Conservation (phyloP, 2,329 filamentous ascomycete species). For the Fusarium xylarioides region DNA sequence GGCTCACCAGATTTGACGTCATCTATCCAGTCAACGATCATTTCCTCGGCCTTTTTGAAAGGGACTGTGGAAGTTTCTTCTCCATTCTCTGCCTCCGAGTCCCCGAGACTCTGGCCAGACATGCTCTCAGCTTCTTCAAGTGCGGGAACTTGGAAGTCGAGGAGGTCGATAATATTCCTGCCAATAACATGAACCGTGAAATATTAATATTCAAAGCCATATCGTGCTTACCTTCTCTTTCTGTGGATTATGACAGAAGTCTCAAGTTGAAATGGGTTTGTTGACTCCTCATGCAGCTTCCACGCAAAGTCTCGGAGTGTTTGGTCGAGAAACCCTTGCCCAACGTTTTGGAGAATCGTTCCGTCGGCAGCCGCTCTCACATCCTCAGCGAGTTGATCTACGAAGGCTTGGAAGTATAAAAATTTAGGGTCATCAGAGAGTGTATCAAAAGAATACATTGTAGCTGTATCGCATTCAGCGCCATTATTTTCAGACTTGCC, state of each 20-base stretch:
- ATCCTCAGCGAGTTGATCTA: not conserved
- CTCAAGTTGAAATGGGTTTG: too few relatives aligned
- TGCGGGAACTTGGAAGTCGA: too few relatives aligned
- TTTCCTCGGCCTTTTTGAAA: too few relatives aligned
- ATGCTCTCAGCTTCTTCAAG: too few relatives aligned
- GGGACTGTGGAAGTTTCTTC: too few relatives aligned
- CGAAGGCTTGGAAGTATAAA: not conserved
- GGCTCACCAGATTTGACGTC: not conserved
- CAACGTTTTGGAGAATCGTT: not conserved
- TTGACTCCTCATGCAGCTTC: slow-evolving; percentile 10
- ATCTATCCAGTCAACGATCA: not conserved
- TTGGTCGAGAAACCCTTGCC: accelerated
- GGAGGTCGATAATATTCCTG: too few relatives aligned
- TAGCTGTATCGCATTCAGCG: not conserved
- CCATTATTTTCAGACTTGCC: accelerated
- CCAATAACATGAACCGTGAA: too few relatives aligned
- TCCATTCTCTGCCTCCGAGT: too few relatives aligned
- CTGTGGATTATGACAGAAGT: too few relatives aligned
- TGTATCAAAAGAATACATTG: not conserved
- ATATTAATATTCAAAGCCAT: too few relatives aligned
- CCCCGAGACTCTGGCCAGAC: too few relatives aligned
- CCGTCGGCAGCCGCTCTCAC: not conserved
- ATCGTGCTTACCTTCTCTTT: too few relatives aligned
- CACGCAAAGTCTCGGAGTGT: not conserved
- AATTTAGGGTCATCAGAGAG: not conserved